These are phyloP conservation scores for Prototheca wickerhamii DNA, from an alignment of 163 green algal species.

Conservation along the genomic window DNA sequence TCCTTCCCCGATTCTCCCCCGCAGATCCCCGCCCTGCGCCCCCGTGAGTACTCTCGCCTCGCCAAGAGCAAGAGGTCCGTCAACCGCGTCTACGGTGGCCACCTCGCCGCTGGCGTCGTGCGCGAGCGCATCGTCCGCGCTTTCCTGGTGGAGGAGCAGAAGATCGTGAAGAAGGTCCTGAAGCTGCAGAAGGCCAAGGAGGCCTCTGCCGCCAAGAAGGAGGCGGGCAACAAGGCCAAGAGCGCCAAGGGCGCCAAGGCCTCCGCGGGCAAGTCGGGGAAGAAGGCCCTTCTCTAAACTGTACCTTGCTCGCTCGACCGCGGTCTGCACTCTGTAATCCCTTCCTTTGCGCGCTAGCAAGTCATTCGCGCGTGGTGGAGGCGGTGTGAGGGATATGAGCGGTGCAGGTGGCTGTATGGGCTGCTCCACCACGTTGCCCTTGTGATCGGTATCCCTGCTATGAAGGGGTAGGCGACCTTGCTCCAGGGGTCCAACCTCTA, in stretches of 20 bases:
- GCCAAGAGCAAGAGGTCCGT: slow-evolving; percentile 89
- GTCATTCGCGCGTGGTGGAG: too few relatives aligned
- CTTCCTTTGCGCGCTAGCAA: too few relatives aligned
- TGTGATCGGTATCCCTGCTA: background rate
- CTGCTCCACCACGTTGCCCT: background rate
- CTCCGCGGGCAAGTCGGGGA: background rate
- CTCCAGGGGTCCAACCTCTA: too few relatives aligned
- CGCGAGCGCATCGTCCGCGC: slow-evolving; percentile 90
- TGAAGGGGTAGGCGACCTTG: too few relatives aligned
- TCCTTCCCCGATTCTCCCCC: background rate
- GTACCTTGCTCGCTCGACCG: too few relatives aligned
- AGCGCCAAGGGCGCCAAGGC: slow-evolving; percentile 1
- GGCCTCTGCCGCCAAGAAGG: slow-evolving; percentile 24
- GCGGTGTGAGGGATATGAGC: background rate
- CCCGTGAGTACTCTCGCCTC: slow-evolving; percentile 56
- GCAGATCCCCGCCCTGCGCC: slow-evolving; percentile 68
- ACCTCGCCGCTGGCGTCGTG: slow-evolving; percentile 80
- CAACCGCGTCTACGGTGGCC: slow-evolving; percentile 88
- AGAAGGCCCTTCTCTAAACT: background rate
- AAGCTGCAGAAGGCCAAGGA: slow-evolving; percentile 70
- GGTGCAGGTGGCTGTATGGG: background rate
- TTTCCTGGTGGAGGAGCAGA: slow-evolving; percentile 99
- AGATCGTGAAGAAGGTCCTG: slow-evolving; percentile 98
- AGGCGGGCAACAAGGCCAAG: slow-evolving; percentile 20
- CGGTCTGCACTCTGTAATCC: background rate